Evolutionary conservation across 2,329 filamentous ascomycete species (phyloP).

Genomic region (Aspergillus fischeri): DNA sequence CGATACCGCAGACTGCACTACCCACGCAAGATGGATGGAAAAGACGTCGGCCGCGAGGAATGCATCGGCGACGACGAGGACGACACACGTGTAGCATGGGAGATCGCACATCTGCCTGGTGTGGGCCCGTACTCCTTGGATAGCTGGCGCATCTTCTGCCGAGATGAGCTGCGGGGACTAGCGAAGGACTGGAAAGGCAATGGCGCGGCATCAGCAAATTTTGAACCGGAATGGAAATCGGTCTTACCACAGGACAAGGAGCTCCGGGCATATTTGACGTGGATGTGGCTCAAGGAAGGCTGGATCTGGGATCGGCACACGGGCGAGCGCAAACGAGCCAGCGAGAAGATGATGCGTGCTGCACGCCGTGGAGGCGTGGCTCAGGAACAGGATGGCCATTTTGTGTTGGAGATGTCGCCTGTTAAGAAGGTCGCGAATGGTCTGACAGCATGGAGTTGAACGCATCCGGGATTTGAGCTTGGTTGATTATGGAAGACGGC

Average conservation of each 20-base stretch:
- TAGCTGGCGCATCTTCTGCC: constrained; percentile 90
- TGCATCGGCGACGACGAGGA: constrained; percentile 48
- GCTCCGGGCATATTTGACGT: constrained; percentile 76
- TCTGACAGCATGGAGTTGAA: constrained; percentile 9
- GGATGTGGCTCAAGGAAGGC: constrained; percentile 89
- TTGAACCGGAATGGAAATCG: constrained; percentile 87
- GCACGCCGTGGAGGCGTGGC: constrained; percentile 40
- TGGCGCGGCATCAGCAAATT: constrained; percentile 44
- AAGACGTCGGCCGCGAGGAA: constrained; percentile 46
- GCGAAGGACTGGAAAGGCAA: constrained; percentile 64
- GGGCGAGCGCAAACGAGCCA: constrained; percentile 48
- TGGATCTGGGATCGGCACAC: constrained; percentile 75
- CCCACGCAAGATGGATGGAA: constrained; percentile 47
- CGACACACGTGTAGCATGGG: constrained; percentile 60
- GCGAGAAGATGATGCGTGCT: constrained; percentile 35
- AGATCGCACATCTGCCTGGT: constrained; percentile 79
- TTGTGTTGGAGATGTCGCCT: constrained; percentile 33
- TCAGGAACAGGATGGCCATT: constrained; percentile 39
- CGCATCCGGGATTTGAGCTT: background rate
- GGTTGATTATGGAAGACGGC: background rate
- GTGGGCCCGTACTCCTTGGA: constrained; percentile 76
- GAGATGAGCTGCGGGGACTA: constrained; percentile 67
- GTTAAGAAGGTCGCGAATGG: constrained; percentile 28
- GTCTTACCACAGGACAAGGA: constrained; percentile 83
- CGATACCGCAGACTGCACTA: constrained; percentile 57